Evolutionary conservation across 2,329 filamentous ascomycete species (phyloP).

Genomic region (Intubia oerlemansii): DNA sequence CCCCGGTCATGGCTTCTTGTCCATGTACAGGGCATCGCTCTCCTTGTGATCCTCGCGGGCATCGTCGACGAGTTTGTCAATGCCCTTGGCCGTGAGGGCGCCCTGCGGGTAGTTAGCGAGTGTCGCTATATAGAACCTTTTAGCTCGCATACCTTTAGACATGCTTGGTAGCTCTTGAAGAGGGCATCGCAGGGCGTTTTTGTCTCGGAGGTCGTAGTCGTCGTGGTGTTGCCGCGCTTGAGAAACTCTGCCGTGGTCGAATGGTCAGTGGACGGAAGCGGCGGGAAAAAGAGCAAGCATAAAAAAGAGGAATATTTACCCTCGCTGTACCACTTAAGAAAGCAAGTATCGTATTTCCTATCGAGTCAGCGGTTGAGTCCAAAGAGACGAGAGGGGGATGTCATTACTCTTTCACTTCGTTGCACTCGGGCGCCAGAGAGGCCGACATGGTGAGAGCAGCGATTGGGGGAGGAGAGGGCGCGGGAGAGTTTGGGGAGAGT

Average conservation of each 20-base stretch:
- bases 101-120: slow-evolving; percentile 30
- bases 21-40: slow-evolving; percentile 48
- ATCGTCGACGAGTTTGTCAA: slow-evolving; percentile 83
- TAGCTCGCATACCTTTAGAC: slow-evolving; percentile 60
- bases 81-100: slow-evolving; percentile 71
- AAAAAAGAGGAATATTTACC: slow-evolving; percentile 33
- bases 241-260: slow-evolving; percentile 54
- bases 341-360: slow-evolving; percentile 91
- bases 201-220: slow-evolving; percentile 53
- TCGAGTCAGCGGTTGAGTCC: slow-evolving; percentile 2
- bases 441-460: slow-evolving; percentile 71
- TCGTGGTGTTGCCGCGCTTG: slow-evolving; percentile 56
- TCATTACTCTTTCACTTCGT: slow-evolving; percentile 89
- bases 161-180: slow-evolving; percentile 77
- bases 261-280: not conserved
- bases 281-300: not conserved
- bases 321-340: slow-evolving; percentile 98
- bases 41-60: slow-evolving; percentile 78
- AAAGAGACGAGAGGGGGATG: not conserved
- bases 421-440: slow-evolving; percentile 85
- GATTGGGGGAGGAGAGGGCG: not conserved
- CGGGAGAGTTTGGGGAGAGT: not conserved
- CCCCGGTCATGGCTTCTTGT: slow-evolving; percentile 14
- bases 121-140: not conserved
- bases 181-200: slow-evolving; percentile 51